These are phyloP conservation scores for Cupressus sempervirens DNA, from an alignment of 75 land plant genomes.

Conservation along the genomic window DNA sequence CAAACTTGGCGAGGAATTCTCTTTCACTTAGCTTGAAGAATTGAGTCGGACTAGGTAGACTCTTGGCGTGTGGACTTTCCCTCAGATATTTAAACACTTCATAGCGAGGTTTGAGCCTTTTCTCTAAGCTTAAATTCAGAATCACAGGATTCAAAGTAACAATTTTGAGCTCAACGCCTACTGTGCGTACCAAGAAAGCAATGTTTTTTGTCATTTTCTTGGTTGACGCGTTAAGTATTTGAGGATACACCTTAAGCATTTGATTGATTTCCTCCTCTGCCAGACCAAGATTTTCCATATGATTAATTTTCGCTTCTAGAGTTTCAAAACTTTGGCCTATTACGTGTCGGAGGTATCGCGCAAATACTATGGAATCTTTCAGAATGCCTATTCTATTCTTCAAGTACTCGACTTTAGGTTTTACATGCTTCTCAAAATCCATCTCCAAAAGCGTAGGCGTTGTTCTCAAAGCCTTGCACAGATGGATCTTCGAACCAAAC, in stretches of 20 bases:
- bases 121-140: conserved; percentile 18
- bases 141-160: conserved; percentile 16
- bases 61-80: no score
- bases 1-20: background rate
- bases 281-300: background rate
- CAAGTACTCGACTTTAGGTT: no score
- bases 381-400: no score
- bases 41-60: background rate
- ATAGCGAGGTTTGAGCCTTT: background rate
- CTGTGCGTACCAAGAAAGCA: conserved; percentile 23
- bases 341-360: conserved; percentile 18
- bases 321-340: conserved; percentile 27
- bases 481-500: background rate
- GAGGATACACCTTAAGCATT: background rate
- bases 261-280: conserved; percentile 16
- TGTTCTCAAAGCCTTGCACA: no score
- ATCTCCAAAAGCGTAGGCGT: no score
- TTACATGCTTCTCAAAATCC: no score
- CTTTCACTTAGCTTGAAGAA: background rate
- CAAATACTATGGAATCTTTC: conserved; percentile 13
- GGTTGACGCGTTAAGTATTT: background rate
- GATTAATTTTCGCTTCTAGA: conserved; percentile 15
- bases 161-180: conserved; percentile 16
- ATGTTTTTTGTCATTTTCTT: conserved; percentile 36
- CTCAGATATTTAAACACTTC: no score